A percentile compares a stretch with the other conserved stretches of the same genome.
Evolutionary conservation across 2,329 filamentous ascomycete genomes (phyloP).

Genomic region (Ceratocystis alfenasii): DNA sequence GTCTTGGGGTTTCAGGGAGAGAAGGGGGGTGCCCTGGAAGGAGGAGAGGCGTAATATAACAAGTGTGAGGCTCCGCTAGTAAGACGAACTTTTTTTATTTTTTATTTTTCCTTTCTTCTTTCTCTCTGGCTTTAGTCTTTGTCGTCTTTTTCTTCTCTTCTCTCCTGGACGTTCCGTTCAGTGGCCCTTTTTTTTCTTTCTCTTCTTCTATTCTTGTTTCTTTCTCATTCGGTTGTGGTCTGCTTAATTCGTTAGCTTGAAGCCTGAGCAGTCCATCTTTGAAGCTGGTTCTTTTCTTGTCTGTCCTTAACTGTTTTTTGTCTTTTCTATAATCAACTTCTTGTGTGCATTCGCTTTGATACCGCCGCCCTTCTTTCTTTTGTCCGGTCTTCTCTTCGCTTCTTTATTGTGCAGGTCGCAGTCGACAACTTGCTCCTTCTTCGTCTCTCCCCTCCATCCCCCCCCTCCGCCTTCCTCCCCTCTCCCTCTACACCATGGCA

Average conservation of each 20-base stretch:
- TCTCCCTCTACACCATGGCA: not conserved
- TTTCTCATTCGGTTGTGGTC: not conserved
- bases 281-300: slow-evolving; percentile 6
- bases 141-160: not conserved
- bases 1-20: not conserved
- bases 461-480: not conserved
- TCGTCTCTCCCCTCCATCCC: too few relatives aligned
- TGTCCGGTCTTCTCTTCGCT: not conserved
- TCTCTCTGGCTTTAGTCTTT: not conserved
- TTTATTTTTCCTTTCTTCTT: not conserved
- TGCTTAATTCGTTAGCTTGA: not conserved
- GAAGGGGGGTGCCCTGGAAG: not conserved
- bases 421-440: not conserved
- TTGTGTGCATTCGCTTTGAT: not conserved
- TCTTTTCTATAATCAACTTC: slow-evolving; percentile 4
- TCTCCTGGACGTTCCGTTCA: not conserved
- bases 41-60: not conserved
- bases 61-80: not conserved
- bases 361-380: not conserved
- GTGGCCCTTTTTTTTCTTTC: not conserved
- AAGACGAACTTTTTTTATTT: not conserved
- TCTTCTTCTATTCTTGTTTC: not conserved
- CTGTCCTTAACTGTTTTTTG: not conserved
- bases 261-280: not conserved
- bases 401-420: not conserved